These are phyloP conservation scores for Moniliella sp. DNA, from an alignment of 1,284 basidiomycete genomes.

Conservation along the genomic window DNA sequence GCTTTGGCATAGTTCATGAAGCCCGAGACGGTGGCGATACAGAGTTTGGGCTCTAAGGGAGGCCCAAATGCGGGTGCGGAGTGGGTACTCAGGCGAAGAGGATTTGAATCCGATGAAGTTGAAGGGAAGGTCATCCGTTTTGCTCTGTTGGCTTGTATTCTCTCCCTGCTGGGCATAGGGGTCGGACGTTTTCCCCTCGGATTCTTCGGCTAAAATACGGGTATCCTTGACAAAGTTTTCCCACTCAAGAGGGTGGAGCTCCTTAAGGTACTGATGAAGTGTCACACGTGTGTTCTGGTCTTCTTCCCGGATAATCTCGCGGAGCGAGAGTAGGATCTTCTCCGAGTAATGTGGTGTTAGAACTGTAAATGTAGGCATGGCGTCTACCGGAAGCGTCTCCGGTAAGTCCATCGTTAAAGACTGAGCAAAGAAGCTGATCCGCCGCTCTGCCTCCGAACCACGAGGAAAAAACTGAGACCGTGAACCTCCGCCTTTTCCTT, in stretches of 20 bases:
- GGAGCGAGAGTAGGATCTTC: conserved; percentile 32
- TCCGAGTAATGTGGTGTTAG: conserved; percentile 33
- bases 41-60: conserved; percentile 89
- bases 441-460: conserved; percentile 32
- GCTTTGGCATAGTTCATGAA: conserved; percentile 99
- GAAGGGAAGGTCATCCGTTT: conserved; percentile 83
- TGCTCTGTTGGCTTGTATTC: conserved; percentile 16
- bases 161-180: conserved; percentile 43
- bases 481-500: conserved; percentile 26
- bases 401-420: conserved; percentile 29
- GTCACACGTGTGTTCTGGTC: conserved; percentile 34
- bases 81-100: conserved; percentile 86
- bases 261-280: conserved; percentile 52
- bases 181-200: conserved; percentile 54
- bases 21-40: conserved; percentile 90
- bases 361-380: conserved; percentile 33
- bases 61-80: conserved; percentile 96
- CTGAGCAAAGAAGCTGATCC: conserved; percentile 34
- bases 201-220: conserved; percentile 92
- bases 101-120: conserved; percentile 99
- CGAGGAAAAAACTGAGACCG: conserved; percentile 34
- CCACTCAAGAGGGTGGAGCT: conserved; percentile 93
- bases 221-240: conserved; percentile 99
- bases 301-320: conserved; percentile 33
- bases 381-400: conserved; percentile 31